phyloP scores from a whole-genome alignment of 2,329 filamentous ascomycete species.

The Fusarium equiseti region DNA sequence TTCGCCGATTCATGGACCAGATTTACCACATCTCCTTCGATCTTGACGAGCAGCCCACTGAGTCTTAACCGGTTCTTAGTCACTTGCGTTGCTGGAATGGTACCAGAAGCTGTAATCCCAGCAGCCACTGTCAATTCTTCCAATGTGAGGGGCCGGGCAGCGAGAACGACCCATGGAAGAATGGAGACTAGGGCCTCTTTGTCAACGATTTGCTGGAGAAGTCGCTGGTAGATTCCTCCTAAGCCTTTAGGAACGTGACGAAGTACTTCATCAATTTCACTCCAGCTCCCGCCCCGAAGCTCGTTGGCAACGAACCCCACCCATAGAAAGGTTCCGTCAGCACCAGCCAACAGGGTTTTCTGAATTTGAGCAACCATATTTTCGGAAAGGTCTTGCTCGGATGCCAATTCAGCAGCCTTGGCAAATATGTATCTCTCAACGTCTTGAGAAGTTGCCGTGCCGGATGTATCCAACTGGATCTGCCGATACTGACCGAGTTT shows the following conservation, averaged over 20 bases:
- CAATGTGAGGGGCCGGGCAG: background rate
- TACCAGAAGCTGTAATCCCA: background rate
- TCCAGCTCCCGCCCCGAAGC: constrained; percentile 2
- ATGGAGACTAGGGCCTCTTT: background rate
- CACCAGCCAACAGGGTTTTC: background rate
- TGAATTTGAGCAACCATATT: background rate
- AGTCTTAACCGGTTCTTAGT: background rate
- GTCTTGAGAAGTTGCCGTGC: background rate
- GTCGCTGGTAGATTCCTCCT: constrained; percentile 5
- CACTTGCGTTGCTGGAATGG: background rate
- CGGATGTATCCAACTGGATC: constrained; percentile 1
- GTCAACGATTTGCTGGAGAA: constrained; percentile 1
- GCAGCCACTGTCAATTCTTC: background rate
- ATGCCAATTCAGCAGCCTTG: constrained; percentile 2
- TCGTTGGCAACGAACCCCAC: constrained; percentile 5
- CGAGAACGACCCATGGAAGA: constrained; percentile 6
- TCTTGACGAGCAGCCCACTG: constrained; percentile 2
- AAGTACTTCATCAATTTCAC: background rate
- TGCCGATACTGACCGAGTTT: background rate
- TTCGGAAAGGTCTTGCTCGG: background rate
- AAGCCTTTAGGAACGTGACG: constrained; percentile 1
- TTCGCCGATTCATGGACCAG: constrained; percentile 7
- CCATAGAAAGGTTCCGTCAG: constrained; percentile 9
- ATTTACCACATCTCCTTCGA: constrained; percentile 2
- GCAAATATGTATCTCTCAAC: constrained; percentile 8